Base-by-base conservation (phyloP, 1,139 yeast species). In the Yamadazyma sp. region DNA sequence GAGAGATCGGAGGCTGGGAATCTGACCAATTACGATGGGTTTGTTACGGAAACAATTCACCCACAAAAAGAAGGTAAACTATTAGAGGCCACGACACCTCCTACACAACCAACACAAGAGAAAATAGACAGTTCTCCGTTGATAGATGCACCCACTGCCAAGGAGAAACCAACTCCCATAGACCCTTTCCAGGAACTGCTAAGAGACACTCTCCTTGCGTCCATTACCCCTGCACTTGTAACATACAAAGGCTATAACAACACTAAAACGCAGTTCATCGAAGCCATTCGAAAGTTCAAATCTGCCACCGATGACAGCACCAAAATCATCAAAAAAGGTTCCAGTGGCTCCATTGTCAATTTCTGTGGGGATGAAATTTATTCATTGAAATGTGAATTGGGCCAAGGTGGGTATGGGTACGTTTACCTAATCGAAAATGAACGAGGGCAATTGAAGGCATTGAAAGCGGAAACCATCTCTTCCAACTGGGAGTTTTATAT, bases 401-500 rank as follows among this genome's bases (percentile, higher is more conserved):
- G 96, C 0, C 75, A 75, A 51, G 95, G 96, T 7, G 95, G 94
- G 0, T 83, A 72, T 61, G 95, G 94, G 0, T 73, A 79, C 1
- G 96, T 88, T 0, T 88, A 81, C 55, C 64, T 88, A 18, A 83
- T 87, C 0, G 94, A 86, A 57, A 73, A 81, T 9, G 79, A 78
- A 40, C 60, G 69, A 14, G 89, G 88, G 0, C 55, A 63, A 4
- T 55, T 77, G 26, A 73, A 72, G 39, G 96, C 96, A 0, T 62
- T 89, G 42, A 89, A 89, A 54, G 77, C 85, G 10, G 91, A 86
- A 53, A 68, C 74, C 17, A 89, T 92, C 0, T 65, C 88, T 0
- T 77, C 80, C 30, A 70, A 79, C 9, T 89, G 96, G 96, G 97
- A 89, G 58, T 87, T 77, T 52, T 88, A 86, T 54, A 79, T 88